Conservation (phyloP, 495 filamentous ascomycete species). For the Mytilinidion resinicola region DNA sequence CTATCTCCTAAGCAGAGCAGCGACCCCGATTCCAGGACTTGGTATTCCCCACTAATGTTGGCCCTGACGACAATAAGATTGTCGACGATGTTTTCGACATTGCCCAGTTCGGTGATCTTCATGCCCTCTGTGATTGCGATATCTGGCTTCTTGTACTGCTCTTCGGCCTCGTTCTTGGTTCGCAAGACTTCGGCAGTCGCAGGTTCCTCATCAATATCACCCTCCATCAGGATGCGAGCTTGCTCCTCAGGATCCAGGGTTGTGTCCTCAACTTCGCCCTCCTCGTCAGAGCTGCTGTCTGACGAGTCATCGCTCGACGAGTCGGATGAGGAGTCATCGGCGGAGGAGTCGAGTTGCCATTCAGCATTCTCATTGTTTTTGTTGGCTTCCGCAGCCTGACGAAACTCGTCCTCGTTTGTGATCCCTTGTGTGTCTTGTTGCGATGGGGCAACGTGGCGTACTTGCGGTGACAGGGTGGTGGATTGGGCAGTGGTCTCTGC, state of each 20-base stretch:
- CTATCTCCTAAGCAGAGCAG: slow-evolving; percentile 75
- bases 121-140: slow-evolving; percentile 66
- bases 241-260: slow-evolving; percentile 71
- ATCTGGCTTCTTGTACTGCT: slow-evolving; percentile 64
- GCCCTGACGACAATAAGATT: slow-evolving; percentile 73
- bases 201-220: slow-evolving; percentile 69
- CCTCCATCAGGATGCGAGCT: slow-evolving; percentile 72
- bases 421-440: not conserved
- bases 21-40: slow-evolving; percentile 75
- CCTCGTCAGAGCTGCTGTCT: slow-evolving; percentile 49
- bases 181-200: slow-evolving; percentile 50
- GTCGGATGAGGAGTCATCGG: slow-evolving; percentile 43
- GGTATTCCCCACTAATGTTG: slow-evolving; percentile 67
- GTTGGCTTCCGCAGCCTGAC: slow-evolving; percentile 38
- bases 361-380: slow-evolving; percentile 63
- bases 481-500: not conserved
- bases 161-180: slow-evolving; percentile 62
- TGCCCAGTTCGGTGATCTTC: slow-evolving; percentile 66
- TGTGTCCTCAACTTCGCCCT: slow-evolving; percentile 54
- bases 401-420: slow-evolving; percentile 29
- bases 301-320: slow-evolving; percentile 42
- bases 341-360: slow-evolving; percentile 61
- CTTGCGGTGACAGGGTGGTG: not conserved
- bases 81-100: slow-evolving; percentile 66
- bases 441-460: too few relatives aligned